Conservation (phyloP, 179 eudicot species). For the Silene coronaria region DNA sequence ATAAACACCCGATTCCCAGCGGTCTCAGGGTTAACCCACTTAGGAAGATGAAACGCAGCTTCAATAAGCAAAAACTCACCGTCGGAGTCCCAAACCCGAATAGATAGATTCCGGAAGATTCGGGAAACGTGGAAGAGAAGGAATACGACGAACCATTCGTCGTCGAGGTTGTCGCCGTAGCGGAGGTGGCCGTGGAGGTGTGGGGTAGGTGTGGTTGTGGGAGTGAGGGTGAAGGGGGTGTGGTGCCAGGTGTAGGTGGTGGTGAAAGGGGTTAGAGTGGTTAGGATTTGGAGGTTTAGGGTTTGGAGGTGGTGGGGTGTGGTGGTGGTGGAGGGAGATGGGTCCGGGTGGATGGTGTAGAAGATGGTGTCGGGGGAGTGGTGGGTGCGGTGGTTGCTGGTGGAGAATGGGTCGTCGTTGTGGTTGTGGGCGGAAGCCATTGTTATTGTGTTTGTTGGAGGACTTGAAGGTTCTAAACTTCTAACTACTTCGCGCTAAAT, state of each 20-base stretch:
- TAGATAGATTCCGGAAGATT: slow-evolving; percentile 43
- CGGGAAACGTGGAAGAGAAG: slow-evolving; percentile 51
- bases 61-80: slow-evolving; percentile 90
- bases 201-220: slow-evolving; percentile 13
- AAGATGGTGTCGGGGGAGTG: background rate
- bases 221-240: slow-evolving; percentile 56
- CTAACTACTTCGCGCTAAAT: too few relatives aligned
- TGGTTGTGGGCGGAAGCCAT: background rate
- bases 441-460: too few relatives aligned
- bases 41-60: slow-evolving; percentile 71
- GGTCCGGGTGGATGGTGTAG: slow-evolving; percentile 39
- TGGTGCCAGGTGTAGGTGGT: slow-evolving; percentile 71
- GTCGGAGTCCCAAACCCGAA: slow-evolving; percentile 63
- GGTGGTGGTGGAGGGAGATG: too few relatives aligned
- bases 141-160: slow-evolving; percentile 86
- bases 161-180: slow-evolving; percentile 78
- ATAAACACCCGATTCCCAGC: slow-evolving; percentile 58
- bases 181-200: slow-evolving; percentile 70
- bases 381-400: background rate
- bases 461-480: too few relatives aligned
- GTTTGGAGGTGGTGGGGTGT: slow-evolving; percentile 58
- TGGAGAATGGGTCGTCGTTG: background rate
- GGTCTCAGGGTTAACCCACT: slow-evolving; percentile 63
- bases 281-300: slow-evolving; percentile 30
- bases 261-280: slow-evolving; percentile 46